A percentile compares a stretch with the other conserved stretches of the same genome.
These are phyloP conservation scores for Balakata baccata DNA, from an alignment of 345 rosid genomes.

Conservation along the genomic window DNA sequence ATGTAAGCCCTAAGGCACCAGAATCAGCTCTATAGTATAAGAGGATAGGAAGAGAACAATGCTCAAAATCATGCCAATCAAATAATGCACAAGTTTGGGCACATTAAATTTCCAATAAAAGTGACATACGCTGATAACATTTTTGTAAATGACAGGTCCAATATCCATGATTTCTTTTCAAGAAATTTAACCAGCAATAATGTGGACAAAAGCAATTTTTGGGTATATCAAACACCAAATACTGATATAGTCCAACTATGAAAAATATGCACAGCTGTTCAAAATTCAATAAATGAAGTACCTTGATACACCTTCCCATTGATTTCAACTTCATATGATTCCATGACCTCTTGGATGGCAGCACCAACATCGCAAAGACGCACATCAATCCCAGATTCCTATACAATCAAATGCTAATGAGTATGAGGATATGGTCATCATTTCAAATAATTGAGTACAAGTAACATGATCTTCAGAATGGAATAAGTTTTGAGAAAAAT, in stretches of 20 bases:
- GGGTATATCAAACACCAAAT: neutral
- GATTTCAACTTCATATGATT: slow-evolving; percentile 95
- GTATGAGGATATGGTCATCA: neutral
- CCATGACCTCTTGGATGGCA: slow-evolving; percentile 98
- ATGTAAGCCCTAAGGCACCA: neutral
- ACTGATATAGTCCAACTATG: neutral
- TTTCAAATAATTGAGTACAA: neutral
- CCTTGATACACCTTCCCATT: slow-evolving; percentile 92
- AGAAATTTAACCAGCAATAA: neutral
- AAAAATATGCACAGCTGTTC: neutral
- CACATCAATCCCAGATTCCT: slow-evolving; percentile 97
- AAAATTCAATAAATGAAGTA: slow-evolving; percentile 27
- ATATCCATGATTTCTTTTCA: neutral
- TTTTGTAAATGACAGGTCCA: neutral
- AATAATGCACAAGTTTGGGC: neutral
- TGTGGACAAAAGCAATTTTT: neutral
- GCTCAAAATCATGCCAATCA: neutral
- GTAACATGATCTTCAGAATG: neutral
- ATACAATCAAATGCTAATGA: slow-evolving; percentile 18
- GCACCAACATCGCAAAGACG: slow-evolving; percentile 96
- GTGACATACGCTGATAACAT: neutral
- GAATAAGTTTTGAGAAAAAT: neutral
- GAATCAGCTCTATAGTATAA: neutral
- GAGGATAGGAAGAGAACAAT: neutral
- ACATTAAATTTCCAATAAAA: neutral